These are phyloP conservation scores for Chamaenerion angustifolium DNA, from an alignment of 345 rosid genomes.

Conservation along the genomic window DNA sequence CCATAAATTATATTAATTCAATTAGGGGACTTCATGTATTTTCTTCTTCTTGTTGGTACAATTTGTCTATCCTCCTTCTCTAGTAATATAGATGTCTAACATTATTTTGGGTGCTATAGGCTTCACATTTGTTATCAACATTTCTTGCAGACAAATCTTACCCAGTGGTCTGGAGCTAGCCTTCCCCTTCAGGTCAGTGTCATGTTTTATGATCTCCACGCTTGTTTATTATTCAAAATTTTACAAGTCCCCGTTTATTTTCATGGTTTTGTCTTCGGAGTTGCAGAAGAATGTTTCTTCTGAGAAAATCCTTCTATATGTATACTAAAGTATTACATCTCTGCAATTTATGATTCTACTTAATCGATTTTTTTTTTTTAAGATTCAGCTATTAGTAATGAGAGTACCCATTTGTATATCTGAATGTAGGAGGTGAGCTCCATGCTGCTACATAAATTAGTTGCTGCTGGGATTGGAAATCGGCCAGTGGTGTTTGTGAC, in stretches of 20 bases:
- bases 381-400: no score
- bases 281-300: no score
- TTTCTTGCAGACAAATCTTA: conserved; percentile 75
- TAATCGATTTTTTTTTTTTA: no score
- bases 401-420: neutral
- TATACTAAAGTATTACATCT: no score
- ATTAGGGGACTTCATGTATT: neutral
- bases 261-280: no score
- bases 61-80: neutral
- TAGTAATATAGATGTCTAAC: neutral
- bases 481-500: conserved; percentile 98
- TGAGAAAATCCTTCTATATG: no score
- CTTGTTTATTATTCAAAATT: neutral
- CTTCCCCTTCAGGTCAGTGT: conserved; percentile 82
- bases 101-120: neutral
- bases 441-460: conserved; percentile 59
- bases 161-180: conserved; percentile 92
- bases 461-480: conserved; percentile 83
- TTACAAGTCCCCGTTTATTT: no score
- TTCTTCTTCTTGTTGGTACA: neutral
- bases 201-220: neutral
- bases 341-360: no score
- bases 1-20: neutral
- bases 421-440: conserved; percentile 77
- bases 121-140: neutral